A percentile compares a stretch with the other conserved stretches of the same genome.
Conservation (phyloP, 2,329 filamentous ascomycete species). For the Alternaria conjuncta region DNA sequence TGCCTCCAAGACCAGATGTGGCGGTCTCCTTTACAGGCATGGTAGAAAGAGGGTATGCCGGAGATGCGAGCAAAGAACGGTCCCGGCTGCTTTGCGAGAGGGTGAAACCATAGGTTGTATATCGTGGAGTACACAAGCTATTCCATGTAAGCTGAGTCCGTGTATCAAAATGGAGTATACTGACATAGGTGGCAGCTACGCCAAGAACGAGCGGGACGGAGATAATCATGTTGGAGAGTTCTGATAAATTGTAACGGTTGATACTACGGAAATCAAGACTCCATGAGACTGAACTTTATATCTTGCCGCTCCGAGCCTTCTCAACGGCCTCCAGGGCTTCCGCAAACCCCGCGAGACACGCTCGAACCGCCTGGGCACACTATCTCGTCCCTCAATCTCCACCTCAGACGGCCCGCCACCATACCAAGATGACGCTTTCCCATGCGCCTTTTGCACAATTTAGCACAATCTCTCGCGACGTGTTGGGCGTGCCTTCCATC, state of each 20-base stretch:
- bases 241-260: not conserved
- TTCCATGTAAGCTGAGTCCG: not conserved
- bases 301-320: not conserved
- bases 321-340: not conserved
- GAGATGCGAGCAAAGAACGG: slow-evolving; percentile 12
- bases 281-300: not conserved
- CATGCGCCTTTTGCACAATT: not conserved
- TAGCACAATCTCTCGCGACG: not conserved
- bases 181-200: not conserved
- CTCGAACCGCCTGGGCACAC: not conserved
- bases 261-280: not conserved
- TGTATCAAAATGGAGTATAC: not conserved
- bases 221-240: not conserved
- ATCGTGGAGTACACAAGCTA: slow-evolving; percentile 1
- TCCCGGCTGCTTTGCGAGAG: slow-evolving; percentile 11
- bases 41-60: slow-evolving; percentile 15
- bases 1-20: slow-evolving; percentile 23
- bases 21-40: slow-evolving; percentile 15
- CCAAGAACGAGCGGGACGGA: not conserved
- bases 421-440: not conserved
- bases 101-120: slow-evolving; percentile 16
- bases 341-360: not conserved
- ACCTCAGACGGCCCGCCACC: not conserved
- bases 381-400: not conserved
- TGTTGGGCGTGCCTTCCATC: not conserved